A percentile compares a stretch with the other conserved stretches of the same genome.
Conservation (phyloP, 106 monocot genomes). For the Dactylorhiza incarnata region DNA sequence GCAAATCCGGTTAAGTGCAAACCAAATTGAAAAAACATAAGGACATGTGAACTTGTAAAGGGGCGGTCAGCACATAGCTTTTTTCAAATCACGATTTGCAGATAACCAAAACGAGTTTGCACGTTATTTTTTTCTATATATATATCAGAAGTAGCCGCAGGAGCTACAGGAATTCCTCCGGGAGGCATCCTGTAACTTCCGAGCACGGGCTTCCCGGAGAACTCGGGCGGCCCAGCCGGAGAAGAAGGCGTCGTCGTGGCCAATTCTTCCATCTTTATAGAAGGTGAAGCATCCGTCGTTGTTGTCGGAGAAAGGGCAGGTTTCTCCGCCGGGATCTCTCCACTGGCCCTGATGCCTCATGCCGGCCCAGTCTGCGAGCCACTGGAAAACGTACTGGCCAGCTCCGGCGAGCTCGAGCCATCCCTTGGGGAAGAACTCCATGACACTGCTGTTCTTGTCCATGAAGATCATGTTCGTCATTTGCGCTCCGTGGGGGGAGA, state of each 20-base stretch:
- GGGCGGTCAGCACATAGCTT: no score
- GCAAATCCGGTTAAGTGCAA: no score
- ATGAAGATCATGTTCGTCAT: conserved; percentile 71
- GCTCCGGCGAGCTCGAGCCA: conserved; percentile 48
- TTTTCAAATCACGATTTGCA: no score
- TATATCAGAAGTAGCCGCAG: not conserved
- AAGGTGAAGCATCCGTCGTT: conserved; percentile 26
- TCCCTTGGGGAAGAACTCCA: conserved; percentile 77
- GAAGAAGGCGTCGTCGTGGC: conserved; percentile 50
- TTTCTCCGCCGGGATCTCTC: conserved; percentile 32
- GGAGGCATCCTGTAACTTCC: conserved; percentile 12
- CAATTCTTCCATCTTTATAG: conserved; percentile 48
- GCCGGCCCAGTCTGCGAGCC: conserved; percentile 31
- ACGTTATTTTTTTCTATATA: no score
- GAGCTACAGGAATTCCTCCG: not conserved
- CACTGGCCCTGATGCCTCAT: conserved; percentile 51
- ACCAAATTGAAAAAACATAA: no score
- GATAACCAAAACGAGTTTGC: no score
- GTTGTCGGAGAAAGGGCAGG: conserved; percentile 18
- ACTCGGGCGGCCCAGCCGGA: conserved; percentile 39
- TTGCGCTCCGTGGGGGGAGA: conserved; percentile 54
- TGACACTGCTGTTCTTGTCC: conserved; percentile 68
- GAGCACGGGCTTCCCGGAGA: conserved; percentile 27
- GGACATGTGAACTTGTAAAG: no score
- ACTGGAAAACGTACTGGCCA: conserved; percentile 47